A percentile compares a stretch with the other conserved stretches of the same genome.
Evolutionary conservation across 768 basidiomycete species (phyloP).

Genomic region (Boletus speciosus): DNA sequence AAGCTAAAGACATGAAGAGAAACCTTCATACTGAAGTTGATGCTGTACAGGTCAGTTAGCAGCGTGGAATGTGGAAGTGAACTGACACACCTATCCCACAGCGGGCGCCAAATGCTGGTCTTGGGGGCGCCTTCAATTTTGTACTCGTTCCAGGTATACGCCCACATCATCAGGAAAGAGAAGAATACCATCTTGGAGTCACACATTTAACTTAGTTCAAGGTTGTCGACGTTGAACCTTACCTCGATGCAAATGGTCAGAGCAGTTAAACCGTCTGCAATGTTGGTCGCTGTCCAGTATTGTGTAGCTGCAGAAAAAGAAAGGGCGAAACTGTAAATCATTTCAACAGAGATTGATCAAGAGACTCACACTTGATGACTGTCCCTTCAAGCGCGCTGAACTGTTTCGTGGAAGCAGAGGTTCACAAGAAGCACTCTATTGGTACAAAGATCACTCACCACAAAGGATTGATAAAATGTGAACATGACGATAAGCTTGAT

Average conservation of each 20-base stretch:
- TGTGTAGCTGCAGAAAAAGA: constrained; percentile 46
- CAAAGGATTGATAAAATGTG: constrained; percentile 83
- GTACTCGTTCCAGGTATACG: constrained; percentile 74
- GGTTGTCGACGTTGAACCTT: constrained; percentile 2
- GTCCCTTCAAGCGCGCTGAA: constrained; percentile 62
- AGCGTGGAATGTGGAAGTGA: not conserved
- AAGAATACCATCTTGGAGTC: constrained; percentile 76
- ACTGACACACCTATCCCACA: constrained; percentile 55
- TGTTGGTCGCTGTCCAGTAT: constrained; percentile 83
- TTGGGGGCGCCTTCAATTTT: constrained; percentile 36
- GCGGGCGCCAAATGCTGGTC: constrained; percentile 63
- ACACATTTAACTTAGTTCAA: constrained; percentile 3
- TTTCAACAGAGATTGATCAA: not conserved
- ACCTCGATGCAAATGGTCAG: constrained; percentile 84
- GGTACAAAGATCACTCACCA: constrained; percentile 42
- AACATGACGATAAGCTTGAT: constrained; percentile 89
- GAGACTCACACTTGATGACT: constrained; percentile 58
- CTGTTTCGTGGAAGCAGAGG: constrained; percentile 32
- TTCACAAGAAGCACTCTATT: not conserved
- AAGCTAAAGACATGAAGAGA: not conserved
- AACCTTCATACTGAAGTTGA: constrained; percentile 42
- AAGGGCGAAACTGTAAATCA: not conserved
- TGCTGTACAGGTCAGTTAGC: constrained; percentile 27
- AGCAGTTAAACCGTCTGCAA: constrained; percentile 80
- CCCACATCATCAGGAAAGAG: constrained; percentile 75